Evolutionary conservation across 2,329 filamentous ascomycete species (phyloP).

Genomic region (Exophiala aquamarina): DNA sequence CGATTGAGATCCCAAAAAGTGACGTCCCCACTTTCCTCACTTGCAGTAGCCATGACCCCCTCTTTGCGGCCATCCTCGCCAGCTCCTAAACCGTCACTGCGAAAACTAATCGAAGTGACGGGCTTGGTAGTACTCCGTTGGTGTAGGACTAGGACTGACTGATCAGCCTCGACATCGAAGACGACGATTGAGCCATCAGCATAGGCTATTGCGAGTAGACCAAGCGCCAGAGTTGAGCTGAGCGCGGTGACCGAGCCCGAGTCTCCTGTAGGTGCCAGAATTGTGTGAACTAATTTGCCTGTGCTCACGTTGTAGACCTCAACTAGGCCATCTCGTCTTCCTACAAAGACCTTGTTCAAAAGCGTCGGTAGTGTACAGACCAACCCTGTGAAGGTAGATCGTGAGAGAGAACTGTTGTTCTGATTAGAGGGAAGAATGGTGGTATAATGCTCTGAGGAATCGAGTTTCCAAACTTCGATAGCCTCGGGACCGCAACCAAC

Average conservation of each 20-base stretch:
- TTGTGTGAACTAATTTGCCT: slow-evolving; percentile 84
- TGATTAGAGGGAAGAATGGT: slow-evolving; percentile 60
- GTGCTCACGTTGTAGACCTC: slow-evolving; percentile 98
- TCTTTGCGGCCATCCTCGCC: slow-evolving; percentile 81
- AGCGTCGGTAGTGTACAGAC: slow-evolving; percentile 90
- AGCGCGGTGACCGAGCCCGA: slow-evolving; percentile 84
- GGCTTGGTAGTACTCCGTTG: slow-evolving; percentile 37
- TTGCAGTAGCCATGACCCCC: slow-evolving; percentile 92
- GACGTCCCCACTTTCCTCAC: slow-evolving; percentile 76
- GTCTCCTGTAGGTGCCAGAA: slow-evolving; percentile 71
- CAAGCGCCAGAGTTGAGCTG: slow-evolving; percentile 79
- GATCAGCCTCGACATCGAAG: slow-evolving; percentile 78
- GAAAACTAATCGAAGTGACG: slow-evolving; percentile 82
- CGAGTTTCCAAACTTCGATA: slow-evolving; percentile 86
- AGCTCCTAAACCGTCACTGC: slow-evolving; percentile 83
- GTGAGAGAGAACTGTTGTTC: slow-evolving; percentile 26
- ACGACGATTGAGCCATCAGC: slow-evolving; percentile 75
- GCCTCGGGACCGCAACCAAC: slow-evolving; percentile 73
- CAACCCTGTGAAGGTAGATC: slow-evolving; percentile 69
- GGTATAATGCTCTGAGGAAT: slow-evolving; percentile 84
- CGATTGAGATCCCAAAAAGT: slow-evolving; percentile 95
- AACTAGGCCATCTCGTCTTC: slow-evolving; percentile 80
- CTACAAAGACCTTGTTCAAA: slow-evolving; percentile 92
- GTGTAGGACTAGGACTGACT: slow-evolving; percentile 56
- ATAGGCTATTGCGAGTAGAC: slow-evolving; percentile 85